Base-by-base conservation (phyloP, 2,329 filamentous ascomycete genomes). In the Ustilaginoidea virens region DNA sequence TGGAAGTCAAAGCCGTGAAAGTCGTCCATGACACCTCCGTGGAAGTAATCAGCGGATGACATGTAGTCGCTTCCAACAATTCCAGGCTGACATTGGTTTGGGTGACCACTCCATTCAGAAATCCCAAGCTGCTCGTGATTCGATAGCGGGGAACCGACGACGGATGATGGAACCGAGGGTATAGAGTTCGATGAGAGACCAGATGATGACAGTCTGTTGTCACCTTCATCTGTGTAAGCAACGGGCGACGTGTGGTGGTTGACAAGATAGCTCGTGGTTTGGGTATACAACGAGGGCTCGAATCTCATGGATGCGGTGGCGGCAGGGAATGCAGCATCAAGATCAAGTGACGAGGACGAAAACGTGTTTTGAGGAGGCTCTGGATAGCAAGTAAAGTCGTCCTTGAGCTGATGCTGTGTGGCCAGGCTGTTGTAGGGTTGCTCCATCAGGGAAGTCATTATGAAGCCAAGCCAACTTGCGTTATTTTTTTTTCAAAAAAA, bases 71-170 rank as follows among this genome's bases (percentile, higher is more conserved):
- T 58, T 40, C 65, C 62, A 28, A 80, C 68, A 36, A 82, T 78
- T 44, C 61, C 56, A 17, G 75, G 74, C 39, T 66, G 69, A 31
- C 78, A 58, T 28, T 64, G 68, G 20, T 79, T 55, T 30, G 64
- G 64, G 29, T 47, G 44, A 13, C 59, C 51, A 38, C 61, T 51
- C 69, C 73, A 80, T 34, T 73, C 68, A 25, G 71, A 60, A 28
- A 69, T 61, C 35, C 67, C 67, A 37, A 66, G 52, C 39, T 68
- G 67, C 32, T 65, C 63, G 42, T 68, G 63, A 37, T 67, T 64
- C 2, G 73, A 74, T 42, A 72, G 69, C 16, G 75, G 75, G 14
- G 75, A 80, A 32, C 73, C 73, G 36, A 74, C 66, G 30, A 69
- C 70, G 7, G 75, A 80, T 1, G 74, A 79, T 5, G 74, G 60